phyloP scores from a whole-genome alignment of 768 basidiomycete species.

The Bullera alba region DNA sequence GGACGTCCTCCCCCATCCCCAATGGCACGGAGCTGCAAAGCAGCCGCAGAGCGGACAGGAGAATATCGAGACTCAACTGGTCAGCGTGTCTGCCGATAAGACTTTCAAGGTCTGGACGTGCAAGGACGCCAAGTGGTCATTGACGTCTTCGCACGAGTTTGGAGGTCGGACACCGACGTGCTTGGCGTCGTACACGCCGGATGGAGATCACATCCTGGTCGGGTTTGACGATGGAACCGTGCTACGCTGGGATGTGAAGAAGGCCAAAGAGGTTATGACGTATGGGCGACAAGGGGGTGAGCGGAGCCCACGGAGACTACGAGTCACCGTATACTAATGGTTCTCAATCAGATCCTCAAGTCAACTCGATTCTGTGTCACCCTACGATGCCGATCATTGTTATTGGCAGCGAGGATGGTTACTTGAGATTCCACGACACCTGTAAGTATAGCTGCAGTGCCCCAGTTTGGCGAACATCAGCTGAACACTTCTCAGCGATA shows the following conservation, averaged over 20 bases:
- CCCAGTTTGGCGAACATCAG: too few relatives aligned
- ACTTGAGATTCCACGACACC: conserved; percentile 85
- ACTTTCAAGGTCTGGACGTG: not conserved
- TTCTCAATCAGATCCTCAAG: conserved; percentile 8
- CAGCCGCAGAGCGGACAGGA: not conserved
- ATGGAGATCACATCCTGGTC: conserved; percentile 76
- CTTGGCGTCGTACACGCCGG: conserved; percentile 72
- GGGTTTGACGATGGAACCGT: conserved; percentile 82
- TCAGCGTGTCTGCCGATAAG: not conserved
- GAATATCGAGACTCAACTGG: not conserved
- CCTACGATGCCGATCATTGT: conserved; percentile 82
- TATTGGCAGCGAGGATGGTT: conserved; percentile 88
- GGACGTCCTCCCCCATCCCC: conserved; percentile 77
- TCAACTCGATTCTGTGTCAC: conserved; percentile 53
- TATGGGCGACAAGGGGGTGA: conserved; percentile 30
- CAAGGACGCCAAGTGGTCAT: not conserved
- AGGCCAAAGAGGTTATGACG: conserved; percentile 46
- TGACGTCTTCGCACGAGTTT: conserved; percentile 54
- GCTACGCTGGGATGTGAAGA: conserved; percentile 80
- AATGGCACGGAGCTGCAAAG: conserved; percentile 48
- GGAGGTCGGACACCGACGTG: conserved; percentile 61
- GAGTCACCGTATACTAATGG: not conserved
- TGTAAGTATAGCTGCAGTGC: conserved; percentile 52
- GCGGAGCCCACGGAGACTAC: not conserved
- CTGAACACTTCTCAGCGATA: too few relatives aligned